Conservation (phyloP, 352 stramenopile species). For the Globisporangium perplexum region DNA sequence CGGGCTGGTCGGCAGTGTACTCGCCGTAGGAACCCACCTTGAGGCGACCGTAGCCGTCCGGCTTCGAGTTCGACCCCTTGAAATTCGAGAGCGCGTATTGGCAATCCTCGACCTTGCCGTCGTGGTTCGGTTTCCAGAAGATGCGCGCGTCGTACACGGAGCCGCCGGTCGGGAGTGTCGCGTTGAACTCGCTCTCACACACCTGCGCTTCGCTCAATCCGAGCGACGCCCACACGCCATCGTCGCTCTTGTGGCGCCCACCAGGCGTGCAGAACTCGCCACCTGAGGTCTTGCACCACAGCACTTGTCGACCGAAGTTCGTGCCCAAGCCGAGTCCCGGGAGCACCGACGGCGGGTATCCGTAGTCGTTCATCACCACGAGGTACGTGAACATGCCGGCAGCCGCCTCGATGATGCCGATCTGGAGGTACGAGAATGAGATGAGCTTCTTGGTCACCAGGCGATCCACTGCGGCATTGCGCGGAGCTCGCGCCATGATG, state of each 20-base stretch:
- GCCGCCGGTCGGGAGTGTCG: constrained; percentile 18
- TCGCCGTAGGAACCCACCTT: constrained; percentile 23
- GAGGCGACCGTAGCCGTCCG: constrained; percentile 21
- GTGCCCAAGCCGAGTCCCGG: constrained; percentile 43
- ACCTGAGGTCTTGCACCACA: constrained; percentile 70
- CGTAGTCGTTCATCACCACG: constrained; percentile 87
- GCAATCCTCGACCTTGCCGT: constrained; percentile 52
- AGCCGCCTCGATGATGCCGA: constrained; percentile 85
- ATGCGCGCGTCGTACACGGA: constrained; percentile 38
- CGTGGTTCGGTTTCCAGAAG: constrained; percentile 41
- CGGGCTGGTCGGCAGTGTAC: constrained; percentile 21
- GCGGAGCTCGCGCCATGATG: constrained; percentile 80
- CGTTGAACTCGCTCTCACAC: constrained; percentile 24
- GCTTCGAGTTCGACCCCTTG: constrained; percentile 19
- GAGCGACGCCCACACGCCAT: constrained; percentile 16
- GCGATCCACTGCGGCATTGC: constrained; percentile 75
- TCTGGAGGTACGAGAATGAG: constrained; percentile 82
- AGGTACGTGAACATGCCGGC: constrained; percentile 88
- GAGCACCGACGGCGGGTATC: constrained; percentile 62
- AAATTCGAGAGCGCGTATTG: constrained; percentile 62
- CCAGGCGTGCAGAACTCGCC: constrained; percentile 47
- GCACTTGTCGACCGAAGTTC: constrained; percentile 58
- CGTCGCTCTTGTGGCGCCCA: constrained; percentile 17
- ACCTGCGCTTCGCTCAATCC: constrained; percentile 14
- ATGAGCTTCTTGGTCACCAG: constrained; percentile 90